phyloP scores from a whole-genome alignment of 345 rosid species.

The Toxicodendron radicans region DNA sequence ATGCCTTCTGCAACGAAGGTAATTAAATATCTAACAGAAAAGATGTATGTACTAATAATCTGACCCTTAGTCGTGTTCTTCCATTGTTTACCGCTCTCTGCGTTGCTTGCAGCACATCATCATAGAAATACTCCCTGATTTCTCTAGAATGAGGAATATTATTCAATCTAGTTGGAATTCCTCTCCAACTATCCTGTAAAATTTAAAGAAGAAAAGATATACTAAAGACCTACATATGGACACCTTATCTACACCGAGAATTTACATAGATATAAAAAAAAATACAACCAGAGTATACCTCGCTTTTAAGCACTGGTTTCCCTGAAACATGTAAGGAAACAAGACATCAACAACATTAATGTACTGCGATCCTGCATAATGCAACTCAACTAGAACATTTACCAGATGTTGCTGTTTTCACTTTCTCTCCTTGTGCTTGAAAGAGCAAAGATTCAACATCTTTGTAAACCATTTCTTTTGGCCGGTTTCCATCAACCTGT shows the following conservation, averaged over 20 bases:
- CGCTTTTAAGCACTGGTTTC: constrained; percentile 30
- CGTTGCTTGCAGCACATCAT: constrained; percentile 82
- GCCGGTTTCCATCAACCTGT: constrained; percentile 79
- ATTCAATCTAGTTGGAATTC: constrained; percentile 90
- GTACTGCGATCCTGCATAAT: constrained; percentile 1
- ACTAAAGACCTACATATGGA: constrained; percentile 17
- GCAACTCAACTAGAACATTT: constrained; percentile 21
- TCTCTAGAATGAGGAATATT: constrained; percentile 96
- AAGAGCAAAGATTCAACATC: constrained; percentile 65
- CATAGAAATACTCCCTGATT: constrained; percentile 82
- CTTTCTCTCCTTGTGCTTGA: constrained; percentile 44
- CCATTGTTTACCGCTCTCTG: constrained; percentile 72
- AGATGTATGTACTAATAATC: constrained; percentile 12
- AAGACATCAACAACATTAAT: neutral
- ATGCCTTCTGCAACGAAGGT: neutral
- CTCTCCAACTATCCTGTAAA: constrained; percentile 84
- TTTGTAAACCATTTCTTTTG: constrained; percentile 63
- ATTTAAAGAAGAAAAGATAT: constrained; percentile 24
- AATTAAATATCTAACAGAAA: constrained; percentile 2
- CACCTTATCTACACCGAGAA: constrained; percentile 6
- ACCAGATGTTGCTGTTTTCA: constrained; percentile 35
- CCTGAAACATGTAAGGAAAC: constrained; percentile 29
- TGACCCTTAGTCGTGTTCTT: constrained; percentile 71
- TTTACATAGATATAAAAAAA: neutral
- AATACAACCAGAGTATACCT: constrained; percentile 30